Evolutionary conservation across 2,329 filamentous ascomycete species (phyloP).

Genomic region (Ceratocystiopsis minuta): DNA sequence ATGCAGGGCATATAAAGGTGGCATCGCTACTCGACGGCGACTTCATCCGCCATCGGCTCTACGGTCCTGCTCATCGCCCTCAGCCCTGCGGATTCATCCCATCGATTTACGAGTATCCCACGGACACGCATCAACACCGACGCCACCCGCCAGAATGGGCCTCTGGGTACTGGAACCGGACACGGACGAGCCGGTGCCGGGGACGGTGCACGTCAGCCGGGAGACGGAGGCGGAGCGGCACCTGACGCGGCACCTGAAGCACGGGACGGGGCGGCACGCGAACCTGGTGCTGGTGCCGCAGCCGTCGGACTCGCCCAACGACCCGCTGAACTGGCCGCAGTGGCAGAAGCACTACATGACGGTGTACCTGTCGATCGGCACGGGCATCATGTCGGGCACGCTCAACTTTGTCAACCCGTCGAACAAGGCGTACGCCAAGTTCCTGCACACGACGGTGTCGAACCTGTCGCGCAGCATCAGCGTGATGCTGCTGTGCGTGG

Average conservation of each 20-base stretch:
- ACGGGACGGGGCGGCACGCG: background rate
- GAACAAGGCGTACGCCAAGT: conserved; percentile 15
- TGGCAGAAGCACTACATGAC: conserved; percentile 21
- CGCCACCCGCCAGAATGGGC: no score
- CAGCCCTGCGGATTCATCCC: no score
- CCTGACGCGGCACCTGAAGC: conserved; percentile 1
- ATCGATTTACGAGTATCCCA: no score
- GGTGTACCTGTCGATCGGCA: conserved; percentile 19
- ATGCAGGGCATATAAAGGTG: no score
- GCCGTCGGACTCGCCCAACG: conserved; percentile 1
- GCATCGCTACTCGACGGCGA: no score
- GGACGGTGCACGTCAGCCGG: background rate
- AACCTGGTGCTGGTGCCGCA: background rate
- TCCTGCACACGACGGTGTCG: conserved; percentile 14
- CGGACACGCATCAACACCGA: no score
- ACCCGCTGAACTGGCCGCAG: conserved; percentile 1
- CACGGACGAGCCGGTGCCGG: conserved; percentile 2
- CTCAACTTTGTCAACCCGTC: conserved; percentile 17
- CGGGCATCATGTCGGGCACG: conserved; percentile 15
- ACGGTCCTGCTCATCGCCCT: no score
- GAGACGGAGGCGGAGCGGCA: background rate
- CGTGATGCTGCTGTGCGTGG: conserved; percentile 43
- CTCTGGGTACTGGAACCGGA: no score
- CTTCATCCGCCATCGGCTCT: no score
- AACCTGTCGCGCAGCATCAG: conserved; percentile 16